These are phyloP conservation scores for Schizophyllum commune DNA, from an alignment of 1,284 basidiomycete species.

Conservation along the genomic window DNA sequence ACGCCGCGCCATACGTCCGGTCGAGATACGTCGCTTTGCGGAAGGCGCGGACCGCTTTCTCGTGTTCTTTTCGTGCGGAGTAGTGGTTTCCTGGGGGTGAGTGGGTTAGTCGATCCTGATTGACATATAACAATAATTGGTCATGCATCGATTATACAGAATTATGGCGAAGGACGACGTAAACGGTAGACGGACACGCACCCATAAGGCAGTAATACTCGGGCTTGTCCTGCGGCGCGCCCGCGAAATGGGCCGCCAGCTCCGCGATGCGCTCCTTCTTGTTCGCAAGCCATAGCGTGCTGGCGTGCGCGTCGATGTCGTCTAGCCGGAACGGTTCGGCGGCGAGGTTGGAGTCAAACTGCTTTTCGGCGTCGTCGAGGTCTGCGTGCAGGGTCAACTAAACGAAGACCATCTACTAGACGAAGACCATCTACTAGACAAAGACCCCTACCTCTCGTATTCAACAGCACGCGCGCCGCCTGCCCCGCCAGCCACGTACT, in stretches of 20 bases:
- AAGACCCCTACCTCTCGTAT: neutral
- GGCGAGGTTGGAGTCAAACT: neutral
- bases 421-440: no score
- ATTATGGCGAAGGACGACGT: neutral
- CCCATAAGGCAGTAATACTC: neutral
- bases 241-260: neutral
- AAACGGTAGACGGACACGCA: constrained; percentile 9
- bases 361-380: neutral
- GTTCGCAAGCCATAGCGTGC: neutral
- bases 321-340: neutral
- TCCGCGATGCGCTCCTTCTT: neutral
- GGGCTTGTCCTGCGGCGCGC: neutral
- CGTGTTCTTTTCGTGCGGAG: constrained; percentile 87
- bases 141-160: neutral
- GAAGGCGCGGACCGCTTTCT: constrained; percentile 95
- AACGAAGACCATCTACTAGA: no score
- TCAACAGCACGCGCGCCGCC: neutral
- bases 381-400: neutral
- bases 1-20: constrained; percentile 90
- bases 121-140: no score
- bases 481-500: neutral
- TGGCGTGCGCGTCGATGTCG: neutral
- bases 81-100: constrained; percentile 82
- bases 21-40: constrained; percentile 91
- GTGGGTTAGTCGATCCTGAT: no score